Evolutionary conservation across 2,329 filamentous ascomycete species (phyloP), one percentile per base, ranked within the genome.

Genomic region (Aspergillus piperis): DNA sequence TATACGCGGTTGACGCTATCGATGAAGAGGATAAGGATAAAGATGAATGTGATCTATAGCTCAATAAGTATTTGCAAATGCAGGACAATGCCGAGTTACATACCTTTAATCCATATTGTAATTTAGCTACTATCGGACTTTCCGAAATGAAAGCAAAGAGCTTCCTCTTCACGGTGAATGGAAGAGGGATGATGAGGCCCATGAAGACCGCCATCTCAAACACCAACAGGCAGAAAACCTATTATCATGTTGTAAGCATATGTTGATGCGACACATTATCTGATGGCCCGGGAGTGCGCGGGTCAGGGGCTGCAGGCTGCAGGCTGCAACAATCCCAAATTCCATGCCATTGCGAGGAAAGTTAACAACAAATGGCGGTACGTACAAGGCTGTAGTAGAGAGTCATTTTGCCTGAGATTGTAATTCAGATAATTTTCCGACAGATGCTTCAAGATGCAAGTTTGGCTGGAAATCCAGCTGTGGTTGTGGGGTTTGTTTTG

Each of bases 1-100:
- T 97, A 99, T 73, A 99, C 95, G 66, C 95, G 91, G 78, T 90
- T 90, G 77, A 98, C 93, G 75, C 92, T 96, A 81, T 99, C 95
- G 71, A 98, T 86, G 81, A 99, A 99, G 66, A 99, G 89, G 66
- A 99, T 96, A 61, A 98, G 84, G 73, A 99, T 98, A 82, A 99
- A 99, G 75, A 99, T 94, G 76, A 99, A 99, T 2, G 92, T 96
- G 60, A 99, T 99, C 86, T 89, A 23, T 47, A 21, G 63, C 21
- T 44, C 13, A 27, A 38, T 66, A 27, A 66, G 54, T 21, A 19
- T 7, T 15, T 11, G 8, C 21, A 13, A 8, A 19, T 11, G 4
- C 13, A n/a, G n/a, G 32, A n/a, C 2, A 44, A 8, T 5, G 10
- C 6, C n/a, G 8, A 32, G 11, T 23, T 50, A 23, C 74, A 27